A percentile compares a stretch with the other conserved stretches of the same genome.
Evolutionary conservation across 441 rosid species (phyloP).

Genomic region (Viola pubescens): DNA sequence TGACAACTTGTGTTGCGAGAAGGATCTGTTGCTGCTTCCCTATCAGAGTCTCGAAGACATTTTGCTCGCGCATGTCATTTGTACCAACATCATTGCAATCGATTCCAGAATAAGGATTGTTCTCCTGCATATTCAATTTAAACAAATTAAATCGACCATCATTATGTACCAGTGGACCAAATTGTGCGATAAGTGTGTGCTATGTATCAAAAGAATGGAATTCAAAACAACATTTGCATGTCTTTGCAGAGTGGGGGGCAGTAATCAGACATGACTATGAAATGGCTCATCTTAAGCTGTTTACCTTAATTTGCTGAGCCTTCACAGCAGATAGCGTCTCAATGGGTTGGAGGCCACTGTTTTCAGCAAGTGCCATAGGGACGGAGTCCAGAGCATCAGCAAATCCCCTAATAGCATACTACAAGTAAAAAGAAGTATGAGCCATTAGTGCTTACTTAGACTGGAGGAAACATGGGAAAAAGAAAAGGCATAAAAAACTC

Average conservation of each 20-base stretch:
- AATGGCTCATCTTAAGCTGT: neutral
- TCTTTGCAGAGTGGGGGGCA: neutral
- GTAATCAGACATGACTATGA: neutral
- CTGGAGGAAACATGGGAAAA: neutral
- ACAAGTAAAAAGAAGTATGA: slow-evolving; percentile 19
- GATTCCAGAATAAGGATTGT: slow-evolving; percentile 68
- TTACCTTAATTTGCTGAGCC: slow-evolving; percentile 86
- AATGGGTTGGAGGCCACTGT: slow-evolving; percentile 90
- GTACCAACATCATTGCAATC: slow-evolving; percentile 97
- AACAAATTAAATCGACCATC: neutral
- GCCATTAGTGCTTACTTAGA: neutral
- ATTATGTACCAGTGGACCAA: neutral
- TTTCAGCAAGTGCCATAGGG: slow-evolving; percentile 96
- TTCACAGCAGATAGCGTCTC: slow-evolving; percentile 93
- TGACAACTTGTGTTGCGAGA: slow-evolving; percentile 96
- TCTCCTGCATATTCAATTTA: slow-evolving; percentile 47
- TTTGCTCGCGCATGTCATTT: slow-evolving; percentile 83
- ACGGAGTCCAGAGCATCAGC: slow-evolving; percentile 87
- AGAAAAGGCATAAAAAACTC: no score
- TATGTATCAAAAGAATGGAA: neutral
- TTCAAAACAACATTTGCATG: neutral
- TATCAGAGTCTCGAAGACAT: slow-evolving; percentile 84
- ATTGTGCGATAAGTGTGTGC: neutral
- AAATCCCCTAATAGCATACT: slow-evolving; percentile 93
- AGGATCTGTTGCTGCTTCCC: slow-evolving; percentile 97